Conservation (phyloP, 305 asterid species). For the Fraxinus velutina region DNA sequence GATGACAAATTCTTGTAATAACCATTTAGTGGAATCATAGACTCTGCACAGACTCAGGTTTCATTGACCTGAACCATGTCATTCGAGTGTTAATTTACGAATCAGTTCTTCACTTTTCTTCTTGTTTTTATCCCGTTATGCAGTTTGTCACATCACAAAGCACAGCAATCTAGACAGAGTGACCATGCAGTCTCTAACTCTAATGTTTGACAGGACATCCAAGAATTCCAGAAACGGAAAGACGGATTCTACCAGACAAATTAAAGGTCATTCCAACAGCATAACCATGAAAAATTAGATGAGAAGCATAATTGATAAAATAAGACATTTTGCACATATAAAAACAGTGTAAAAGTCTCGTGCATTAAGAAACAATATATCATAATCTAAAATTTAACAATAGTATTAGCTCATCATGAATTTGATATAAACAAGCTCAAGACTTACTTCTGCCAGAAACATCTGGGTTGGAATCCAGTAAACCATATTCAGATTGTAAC, state of each 20-base stretch:
- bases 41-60: background rate
- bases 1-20: background rate
- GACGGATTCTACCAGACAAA: background rate
- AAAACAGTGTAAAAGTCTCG: background rate
- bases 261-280: background rate
- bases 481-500: conserved; percentile 68
- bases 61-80: background rate
- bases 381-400: background rate
- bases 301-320: background rate
- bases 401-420: background rate
- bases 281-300: background rate
- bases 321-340: background rate
- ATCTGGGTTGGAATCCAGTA: conserved; percentile 52
- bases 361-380: background rate
- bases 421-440: background rate
- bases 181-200: background rate
- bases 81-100: background rate
- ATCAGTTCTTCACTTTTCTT: background rate
- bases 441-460: conserved; percentile 60
- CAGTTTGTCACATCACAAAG: background rate
- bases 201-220: background rate
- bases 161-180: background rate
- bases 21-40: background rate
- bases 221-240: background rate
- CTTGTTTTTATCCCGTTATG: background rate